Evolutionary conservation across 345 rosid genomes (phyloP), one percentile per base, ranked within the genome.

Genomic region (Brassica juncea): DNA sequence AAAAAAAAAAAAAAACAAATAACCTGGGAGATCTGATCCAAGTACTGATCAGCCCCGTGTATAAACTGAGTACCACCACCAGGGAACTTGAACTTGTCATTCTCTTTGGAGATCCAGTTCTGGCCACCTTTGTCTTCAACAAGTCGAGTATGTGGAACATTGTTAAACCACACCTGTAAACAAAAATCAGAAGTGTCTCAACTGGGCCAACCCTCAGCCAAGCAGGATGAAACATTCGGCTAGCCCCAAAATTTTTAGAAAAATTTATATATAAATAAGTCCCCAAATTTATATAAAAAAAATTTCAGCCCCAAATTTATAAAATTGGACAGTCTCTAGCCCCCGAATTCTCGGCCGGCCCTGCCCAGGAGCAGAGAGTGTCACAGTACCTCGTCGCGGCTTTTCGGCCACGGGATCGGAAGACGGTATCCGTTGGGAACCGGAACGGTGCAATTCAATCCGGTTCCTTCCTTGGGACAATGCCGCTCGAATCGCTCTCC

Each of bases 1-100:
- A 15, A 80, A 47, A n/a, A 16, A 15, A 15, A n/a, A 54, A 2
- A 35, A 23, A 35, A 7, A 4, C 32, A 30, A 80, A 12, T 23
- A 68, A 94, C 99, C 92, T 93, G 54, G 7, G 94, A 75, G 63
- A 95, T 93, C 79, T 95, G 97, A 86, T 93, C 86, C 84, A 95
- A 81, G 87, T 95, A 95, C 37, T 88, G 78, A 83, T 95, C 89
- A 65, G 97, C 98, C 39, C 99, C 99, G 23, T 93, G 99, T 75
- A 95, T 95, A 86, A 93, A 95, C 86, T 93, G 97, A 2, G 99
- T 95, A 49, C 98, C 99, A 68, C 99, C 99, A 32, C 98, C 99
- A 34, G 99, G 97, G 83, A 93, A 93, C 87, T 81, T 90, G 80
- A 95, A 93, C 83, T 91, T 95, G 79, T 91, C 86, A 66, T 95